Evolutionary conservation across 2,329 filamentous ascomycete genomes (phyloP), one percentile per base, ranked within the genome.

Genomic region (Fusarium chaquense): DNA sequence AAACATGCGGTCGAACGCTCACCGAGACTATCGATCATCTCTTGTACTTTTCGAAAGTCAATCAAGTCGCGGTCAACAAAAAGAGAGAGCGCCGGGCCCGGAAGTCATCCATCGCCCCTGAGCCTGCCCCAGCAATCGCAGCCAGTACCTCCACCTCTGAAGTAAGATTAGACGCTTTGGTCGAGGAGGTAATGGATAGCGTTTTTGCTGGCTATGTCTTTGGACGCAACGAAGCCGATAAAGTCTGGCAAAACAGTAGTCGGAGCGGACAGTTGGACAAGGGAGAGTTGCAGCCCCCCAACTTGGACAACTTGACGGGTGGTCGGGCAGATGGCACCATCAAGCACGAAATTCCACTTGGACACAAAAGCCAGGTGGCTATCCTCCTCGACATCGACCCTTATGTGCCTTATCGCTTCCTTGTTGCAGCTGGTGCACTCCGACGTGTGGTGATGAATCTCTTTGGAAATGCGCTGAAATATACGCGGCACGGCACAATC

Each of bases 381-480:
- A 69, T 78, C 20, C 75, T 85, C 22, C 59, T 77, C 4, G 67
- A 67, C 6, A 73, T 89, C 16, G 81, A 84, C 5, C 81, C 73
- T 62, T 80, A 35, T 65, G 81, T 58, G 66, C 80, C 75, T 15
- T 90, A 88, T 86, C 75, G 78, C 2, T 89, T 87, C 70, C 78
- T 83, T 24, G 83, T 84, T 1, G 85, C 89, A 51, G 82, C 86
- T 0, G 88, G 88, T 8, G 81, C 81, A 2, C 65, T 82, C 5
- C 75, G 81, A 22, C 83, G 87, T 3, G 84, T 90, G 30, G 79
- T 90, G 32, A 88, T 90, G 86, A 90, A 90, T 51, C 69, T 90
- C 0, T 85, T 90, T 44, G 86, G 87, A 22, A 90, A 90, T 70
- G 81, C 88, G 1, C 80, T 90, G 70, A 90, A 90, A 71, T 90